Conservation (phyloP, 2,329 filamentous ascomycete species). For the Fusarium abutilonis region DNA sequence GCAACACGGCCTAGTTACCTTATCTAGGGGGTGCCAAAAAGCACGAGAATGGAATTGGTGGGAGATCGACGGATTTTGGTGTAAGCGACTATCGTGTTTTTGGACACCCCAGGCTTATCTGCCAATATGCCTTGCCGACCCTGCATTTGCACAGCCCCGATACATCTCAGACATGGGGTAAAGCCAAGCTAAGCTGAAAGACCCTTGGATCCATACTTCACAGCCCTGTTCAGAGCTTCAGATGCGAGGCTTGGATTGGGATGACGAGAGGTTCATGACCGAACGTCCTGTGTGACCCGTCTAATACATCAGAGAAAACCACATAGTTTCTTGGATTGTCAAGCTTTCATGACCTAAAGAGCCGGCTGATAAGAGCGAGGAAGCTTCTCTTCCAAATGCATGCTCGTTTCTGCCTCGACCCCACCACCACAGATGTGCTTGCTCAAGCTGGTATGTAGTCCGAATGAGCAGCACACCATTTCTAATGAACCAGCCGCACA, state of each 20-base stretch:
- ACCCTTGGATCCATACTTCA: constrained; percentile 2
- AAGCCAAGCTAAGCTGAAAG: constrained; percentile 41
- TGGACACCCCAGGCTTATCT: constrained; percentile 6
- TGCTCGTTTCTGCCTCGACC: constrained; percentile 1
- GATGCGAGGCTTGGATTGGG: not conserved
- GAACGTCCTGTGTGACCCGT: constrained; percentile 6
- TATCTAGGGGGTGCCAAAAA: not conserved
- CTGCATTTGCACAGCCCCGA: constrained; percentile 39
- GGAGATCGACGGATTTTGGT: too few species aligned
- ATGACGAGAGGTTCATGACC: constrained; percentile 17
- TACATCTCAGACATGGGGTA: constrained; percentile 15
- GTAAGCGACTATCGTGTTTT: too few species aligned
- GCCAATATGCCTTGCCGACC: constrained; percentile 39
- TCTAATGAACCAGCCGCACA: constrained; percentile 16
- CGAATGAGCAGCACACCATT: constrained; percentile 14
- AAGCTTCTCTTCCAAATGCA: not conserved
- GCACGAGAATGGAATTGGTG: too few species aligned
- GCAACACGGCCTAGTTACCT: constrained; percentile 25
- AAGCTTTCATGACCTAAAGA: not conserved
- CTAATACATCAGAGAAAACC: not conserved
- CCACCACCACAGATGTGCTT: constrained; percentile 6
- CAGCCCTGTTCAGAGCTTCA: constrained; percentile 11
- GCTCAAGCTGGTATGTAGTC: constrained; percentile 16
- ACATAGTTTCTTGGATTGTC: not conserved
- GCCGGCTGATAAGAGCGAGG: constrained; percentile 1